Evolutionary conservation across 495 filamentous ascomycete species (phyloP), one percentile per base, ranked within the genome.

Genomic region (Chaetomium tenue): DNA sequence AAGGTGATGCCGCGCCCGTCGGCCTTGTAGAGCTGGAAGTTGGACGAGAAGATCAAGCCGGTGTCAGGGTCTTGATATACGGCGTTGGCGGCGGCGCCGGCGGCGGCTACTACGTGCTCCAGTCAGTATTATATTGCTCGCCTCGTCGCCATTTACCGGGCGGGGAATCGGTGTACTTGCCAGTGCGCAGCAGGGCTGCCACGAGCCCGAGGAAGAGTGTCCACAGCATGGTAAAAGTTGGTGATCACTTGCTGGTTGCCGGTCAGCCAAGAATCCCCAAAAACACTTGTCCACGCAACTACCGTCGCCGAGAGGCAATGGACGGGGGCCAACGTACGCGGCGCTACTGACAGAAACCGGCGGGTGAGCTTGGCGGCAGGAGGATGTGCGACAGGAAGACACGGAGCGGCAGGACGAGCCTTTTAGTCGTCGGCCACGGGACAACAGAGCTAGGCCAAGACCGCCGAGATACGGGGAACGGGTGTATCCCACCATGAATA

Each of bases 31-130:
- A 71, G 64, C 20, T 66, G 72, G 23, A 67, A 72, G 60, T 72
- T 74, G 63, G 80, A 70, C 18, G 78, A 75, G 70, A 82, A 84
- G 3, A 76, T 75, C 57, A 84, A 79, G 46, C 82, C 82, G 0
- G 81, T 84, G 59, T 82, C 79, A 15, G 76, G 61, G 53, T 84
- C 82, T 3, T 65, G 68, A 69, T 75, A 76, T 12, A 77, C 59
- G 25, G 70, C 58, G 20, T 69, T 68, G 20, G 69, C 71, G 20
- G 72, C 73, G 60, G 69, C 71, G 18, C 71, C 73, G 60, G 72
- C 72, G 16, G 58, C 63, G 25, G 60, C 66, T 68, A 33, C 25
- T 39, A 44, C 28, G 37, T 46, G 6, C 20, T 1, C 16, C 16
- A 28, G 66, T 72, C 16, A 71, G 67, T 44, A 58, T 40, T 40